These are phyloP conservation scores for Saturnispora bothae DNA, from an alignment of 805 yeast genomes.

Conservation along the genomic window DNA sequence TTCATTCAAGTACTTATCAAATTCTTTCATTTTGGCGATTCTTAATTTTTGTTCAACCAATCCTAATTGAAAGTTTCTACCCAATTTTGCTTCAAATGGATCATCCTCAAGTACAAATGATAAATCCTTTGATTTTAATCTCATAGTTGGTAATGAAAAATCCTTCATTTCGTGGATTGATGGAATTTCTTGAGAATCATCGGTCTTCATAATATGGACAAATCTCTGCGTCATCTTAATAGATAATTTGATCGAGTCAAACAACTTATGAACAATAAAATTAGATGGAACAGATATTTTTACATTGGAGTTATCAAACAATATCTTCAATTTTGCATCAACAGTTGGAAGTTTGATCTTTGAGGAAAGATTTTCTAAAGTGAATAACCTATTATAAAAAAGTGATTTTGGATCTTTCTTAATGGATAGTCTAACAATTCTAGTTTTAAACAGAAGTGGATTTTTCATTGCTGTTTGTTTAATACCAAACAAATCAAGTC, in stretches of 20 bases:
- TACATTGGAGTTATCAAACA: constrained; percentile 27
- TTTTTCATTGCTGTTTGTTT: constrained; percentile 11
- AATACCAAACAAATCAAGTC: constrained; percentile 32
- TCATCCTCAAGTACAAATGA: constrained; percentile 49
- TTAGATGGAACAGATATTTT: constrained; percentile 59
- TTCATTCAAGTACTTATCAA: constrained; percentile 8
- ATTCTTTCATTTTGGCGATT: constrained; percentile 27
- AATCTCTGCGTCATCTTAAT: constrained; percentile 59
- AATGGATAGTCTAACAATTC: constrained; percentile 9
- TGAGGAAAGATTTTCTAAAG: constrained; percentile 8
- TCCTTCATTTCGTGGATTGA: constrained; percentile 28
- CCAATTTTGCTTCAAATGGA: constrained; percentile 53
- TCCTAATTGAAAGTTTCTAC: constrained; percentile 48
- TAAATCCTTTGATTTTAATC: constrained; percentile 31
- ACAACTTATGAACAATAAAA: constrained; percentile 64
- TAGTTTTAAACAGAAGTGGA: constrained; percentile 6
- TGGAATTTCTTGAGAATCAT: constrained; percentile 27
- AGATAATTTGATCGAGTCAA: constrained; percentile 65
- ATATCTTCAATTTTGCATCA: constrained; percentile 2
- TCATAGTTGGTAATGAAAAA: constrained; percentile 32
- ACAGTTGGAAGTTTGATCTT: constrained; percentile 9
- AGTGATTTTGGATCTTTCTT: constrained; percentile 3
- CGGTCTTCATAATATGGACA: constrained; percentile 35
- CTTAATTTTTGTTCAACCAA: constrained; percentile 45
- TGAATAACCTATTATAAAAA: constrained; percentile 8